Evolutionary conservation across 1,284 basidiomycete species (phyloP), one percentile per base, ranked within the genome.

Genomic region (Trichosporon coremiiforme): DNA sequence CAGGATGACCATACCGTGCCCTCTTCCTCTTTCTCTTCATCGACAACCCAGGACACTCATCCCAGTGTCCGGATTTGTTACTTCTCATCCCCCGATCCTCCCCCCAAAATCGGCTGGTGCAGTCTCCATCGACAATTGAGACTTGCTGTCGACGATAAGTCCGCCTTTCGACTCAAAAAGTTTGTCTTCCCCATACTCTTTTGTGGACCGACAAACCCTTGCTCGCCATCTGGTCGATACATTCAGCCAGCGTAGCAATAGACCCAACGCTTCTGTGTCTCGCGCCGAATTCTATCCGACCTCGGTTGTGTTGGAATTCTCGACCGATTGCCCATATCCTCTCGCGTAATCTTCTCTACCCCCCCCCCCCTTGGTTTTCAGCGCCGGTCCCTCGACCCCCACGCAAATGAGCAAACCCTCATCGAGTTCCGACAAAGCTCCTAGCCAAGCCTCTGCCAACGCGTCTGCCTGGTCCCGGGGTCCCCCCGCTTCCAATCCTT

Each of bases 381-480:
- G 57, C 31, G 57, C 57, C 57, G 57, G 57, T 62, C 17, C 31
- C 57, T 35, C 57, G 15, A 15, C 29, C 35, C 12, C 17, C 72
- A 71, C 72, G 72, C 72, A 76, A 77, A 80, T 80, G 79, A 80
- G 76, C 73, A 76, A 75, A 70, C 75, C 71, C 72, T 72, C 76
- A 31, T 65, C 74, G 47, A 66, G 75, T 45, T 66, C 75, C 62
- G 67, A 69, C 69, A 70, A 70, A 70, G 65, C 71, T 68, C 66
- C 67, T 68, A 74, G 65, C 68, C 70, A 72, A 74, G 66, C 77
- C 36, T 67, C 70, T 55, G 64, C 78, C 53, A 73, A 73, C 69
- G 50, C 72, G 55, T 73, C 72, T 53, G 80, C 77, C 63, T 80
- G 79, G 80, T 76, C 79, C 67, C 76, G 79, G 70, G 80, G 79